Percentiles rank a stretch among this genome's conserved stretches.
Evolutionary conservation across 768 basidiomycete species (phyloP).

Genomic region (Leucocoprinus leucothites): DNA sequence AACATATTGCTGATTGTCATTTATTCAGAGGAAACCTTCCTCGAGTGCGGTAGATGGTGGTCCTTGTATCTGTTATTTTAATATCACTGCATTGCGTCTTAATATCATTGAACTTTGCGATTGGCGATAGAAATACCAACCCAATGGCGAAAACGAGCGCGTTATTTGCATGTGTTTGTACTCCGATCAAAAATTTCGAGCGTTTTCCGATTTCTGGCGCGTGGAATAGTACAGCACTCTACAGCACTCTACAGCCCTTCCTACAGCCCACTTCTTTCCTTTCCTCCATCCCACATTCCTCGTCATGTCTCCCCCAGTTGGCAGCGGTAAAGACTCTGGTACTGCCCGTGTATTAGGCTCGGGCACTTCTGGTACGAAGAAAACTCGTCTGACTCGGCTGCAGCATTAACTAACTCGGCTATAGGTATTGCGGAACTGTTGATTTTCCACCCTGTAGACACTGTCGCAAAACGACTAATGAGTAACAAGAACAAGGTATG

Average conservation of each 20-base stretch:
- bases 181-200: slow-evolving; percentile 8
- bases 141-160: slow-evolving; percentile 14
- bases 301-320: slow-evolving; percentile 38
- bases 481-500: slow-evolving; percentile 87
- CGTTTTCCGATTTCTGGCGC: slow-evolving; percentile 6
- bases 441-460: slow-evolving; percentile 95
- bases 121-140: neutral
- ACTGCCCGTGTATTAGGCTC: slow-evolving; percentile 89
- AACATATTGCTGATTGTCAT: neutral
- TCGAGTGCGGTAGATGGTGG: neutral
- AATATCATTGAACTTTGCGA: neutral
- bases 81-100: neutral
- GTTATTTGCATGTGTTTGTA: slow-evolving; percentile 10
- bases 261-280: neutral
- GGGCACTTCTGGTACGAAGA: slow-evolving; percentile 77
- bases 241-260: neutral
- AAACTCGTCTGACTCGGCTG: neutral
- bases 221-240: too few relatives aligned
- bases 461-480: slow-evolving; percentile 98
- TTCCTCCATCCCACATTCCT: neutral
- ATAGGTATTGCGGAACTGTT: slow-evolving; percentile 91
- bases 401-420: slow-evolving; percentile 4
- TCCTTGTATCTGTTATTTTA: neutral
- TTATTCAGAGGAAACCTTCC: slow-evolving; percentile 13
- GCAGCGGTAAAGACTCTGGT: slow-evolving; percentile 81